Evolutionary conservation across 2,329 filamentous ascomycete genomes (phyloP).

Genomic region (Thermoascus crustaceus): DNA sequence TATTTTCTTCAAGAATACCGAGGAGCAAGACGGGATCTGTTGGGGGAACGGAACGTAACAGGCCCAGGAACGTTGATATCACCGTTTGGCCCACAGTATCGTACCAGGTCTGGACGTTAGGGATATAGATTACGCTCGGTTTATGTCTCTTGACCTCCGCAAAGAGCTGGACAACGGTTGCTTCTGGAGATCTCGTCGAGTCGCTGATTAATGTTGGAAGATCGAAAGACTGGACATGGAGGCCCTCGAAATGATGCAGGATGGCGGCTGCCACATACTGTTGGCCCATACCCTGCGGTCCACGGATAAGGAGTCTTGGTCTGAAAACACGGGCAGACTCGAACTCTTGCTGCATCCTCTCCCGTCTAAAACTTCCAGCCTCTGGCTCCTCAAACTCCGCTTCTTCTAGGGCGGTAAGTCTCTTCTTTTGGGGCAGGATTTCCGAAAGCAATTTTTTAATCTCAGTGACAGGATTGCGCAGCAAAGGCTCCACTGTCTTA

Average conservation of each 20-base stretch:
- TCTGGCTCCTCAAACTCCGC: slow-evolving; percentile 85
- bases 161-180: slow-evolving; percentile 83
- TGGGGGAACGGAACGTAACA: slow-evolving; percentile 74
- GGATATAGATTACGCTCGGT: slow-evolving; percentile 91
- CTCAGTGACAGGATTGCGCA: slow-evolving; percentile 62
- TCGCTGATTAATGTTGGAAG: slow-evolving; percentile 80
- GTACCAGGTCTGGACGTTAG: slow-evolving; percentile 84
- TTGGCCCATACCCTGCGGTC: slow-evolving; percentile 86
- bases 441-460: slow-evolving; percentile 64
- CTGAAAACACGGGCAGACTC: slow-evolving; percentile 82
- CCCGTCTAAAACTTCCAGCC: slow-evolving; percentile 74
- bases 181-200: slow-evolving; percentile 69
- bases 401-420: slow-evolving; percentile 82
- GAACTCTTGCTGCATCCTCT: slow-evolving; percentile 70
- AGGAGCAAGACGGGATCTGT: slow-evolving; percentile 84
- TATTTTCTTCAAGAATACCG: slow-evolving; percentile 67
- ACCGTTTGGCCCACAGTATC: slow-evolving; percentile 54
- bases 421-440: slow-evolving; percentile 75
- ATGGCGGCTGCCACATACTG: slow-evolving; percentile 78
- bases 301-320: slow-evolving; percentile 75
- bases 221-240: slow-evolving; percentile 93
- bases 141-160: slow-evolving; percentile 90
- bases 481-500: slow-evolving; percentile 69
- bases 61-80: slow-evolving; percentile 72
- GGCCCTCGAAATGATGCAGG: slow-evolving; percentile 81